Evolutionary conservation across 2,329 filamentous ascomycete species (phyloP), one percentile per base, ranked within the genome.

Genomic region (Stylonectria norvegica): DNA sequence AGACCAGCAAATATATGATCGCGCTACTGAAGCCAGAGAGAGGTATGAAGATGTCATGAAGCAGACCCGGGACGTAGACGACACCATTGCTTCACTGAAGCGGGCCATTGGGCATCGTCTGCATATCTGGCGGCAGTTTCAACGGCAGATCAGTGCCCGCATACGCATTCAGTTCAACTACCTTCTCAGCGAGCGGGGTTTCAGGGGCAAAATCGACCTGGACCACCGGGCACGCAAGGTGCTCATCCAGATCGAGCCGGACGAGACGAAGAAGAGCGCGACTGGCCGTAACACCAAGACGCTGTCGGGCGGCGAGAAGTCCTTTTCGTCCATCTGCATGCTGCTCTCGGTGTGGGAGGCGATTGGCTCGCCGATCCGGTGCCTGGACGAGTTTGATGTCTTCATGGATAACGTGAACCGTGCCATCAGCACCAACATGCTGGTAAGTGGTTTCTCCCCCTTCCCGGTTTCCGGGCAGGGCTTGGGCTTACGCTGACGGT

Each of bases 341-440:
- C 71, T 98, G 39, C 75, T 98, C 20, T 81, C 89, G 3, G 84
- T 98, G 14, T 98, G 93, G 93, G 93, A 98, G 61, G 91, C 93
- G 20, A 98, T 98, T 85, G 91, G 93, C 9, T 94, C 89, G 14
- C 91, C 90, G 1, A 85, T 98, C 45, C 81, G 93, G 39, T 98
- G 93, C 59, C 73, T 98, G 38, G 93, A 98, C 65, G 93, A 98
- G 66, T 98, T 97, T 60, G 93, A 98, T 62, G 93, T 98, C 20
- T 98, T 96, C 72, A 98, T 98, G 93, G 93, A 98, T 66, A 89
- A 85, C 53, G 88, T 97, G 43, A 98, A 98, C 65, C 82, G 93
- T 45, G 88, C 86, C 40, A 86, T 94, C 53, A 94, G 88, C 60
- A 95, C 95, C 55, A 86, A 86, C 48, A 89, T 98, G 85, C 86